Evolutionary conservation across 306 rosid genomes (phyloP).

Genomic region (Erythrophleum fordii): DNA sequence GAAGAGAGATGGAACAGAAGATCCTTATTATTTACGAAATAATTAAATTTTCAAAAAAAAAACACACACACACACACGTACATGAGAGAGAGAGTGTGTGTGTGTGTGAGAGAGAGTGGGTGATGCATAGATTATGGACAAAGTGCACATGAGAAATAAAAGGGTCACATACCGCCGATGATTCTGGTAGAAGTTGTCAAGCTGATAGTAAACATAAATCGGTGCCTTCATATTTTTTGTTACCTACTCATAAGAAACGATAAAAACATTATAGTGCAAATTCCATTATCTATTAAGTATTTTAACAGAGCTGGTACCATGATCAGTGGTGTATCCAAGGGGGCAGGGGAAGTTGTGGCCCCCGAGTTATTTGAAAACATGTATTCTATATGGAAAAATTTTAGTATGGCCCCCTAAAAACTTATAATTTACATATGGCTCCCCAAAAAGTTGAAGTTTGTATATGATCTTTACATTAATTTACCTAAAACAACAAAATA

Average conservation of each 20-base stretch:
- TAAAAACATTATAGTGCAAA: constrained; percentile 30
- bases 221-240: constrained; percentile 75
- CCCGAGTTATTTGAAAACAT: neutral
- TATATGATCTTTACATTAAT: neutral
- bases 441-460: neutral
- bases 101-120: neutral
- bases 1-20: neutral
- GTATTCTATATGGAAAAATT: neutral
- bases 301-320: constrained; percentile 2
- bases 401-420: neutral
- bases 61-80: neutral
- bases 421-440: neutral
- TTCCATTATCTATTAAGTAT: constrained; percentile 11
- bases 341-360: too few relatives aligned
- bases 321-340: neutral
- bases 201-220: constrained; percentile 86
- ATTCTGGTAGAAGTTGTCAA: constrained; percentile 93
- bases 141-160: constrained; percentile 21
- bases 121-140: constrained; percentile 2
- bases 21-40: neutral
- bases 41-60: neutral
- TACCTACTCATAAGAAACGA: constrained; percentile 58
- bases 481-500: too few relatives aligned
- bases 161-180: constrained; percentile 73
- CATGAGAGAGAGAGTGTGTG: too few relatives aligned